Base-by-base conservation (phyloP, 495 filamentous ascomycete genomes). In the Annulohypoxylon stygium region DNA sequence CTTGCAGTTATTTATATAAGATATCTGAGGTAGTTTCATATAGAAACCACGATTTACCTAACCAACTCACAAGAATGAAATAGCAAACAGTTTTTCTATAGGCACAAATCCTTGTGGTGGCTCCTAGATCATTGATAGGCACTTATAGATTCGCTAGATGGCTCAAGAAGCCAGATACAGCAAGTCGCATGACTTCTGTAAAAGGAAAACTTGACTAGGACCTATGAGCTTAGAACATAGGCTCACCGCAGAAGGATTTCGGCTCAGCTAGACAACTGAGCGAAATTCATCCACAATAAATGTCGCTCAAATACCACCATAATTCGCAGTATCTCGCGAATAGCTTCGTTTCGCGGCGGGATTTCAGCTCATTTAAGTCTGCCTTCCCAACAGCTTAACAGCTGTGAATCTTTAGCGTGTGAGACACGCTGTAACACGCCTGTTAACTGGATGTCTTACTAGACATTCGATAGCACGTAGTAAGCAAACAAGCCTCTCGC, bases 401-500 rank as follows among this genome's bases (percentile, higher is more conserved):
- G 16, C 5, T 16, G 4, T 16, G 18, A 18, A 47, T 47, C 43
- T 9, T 47, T 47, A 47, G n/a, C 1, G 3, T 45, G 41, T 45
- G 16, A 26, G 48, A 26, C 48, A 51, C 10, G 12, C 10, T 2
- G 48, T 51, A 10, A 51, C 48, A 51, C 48, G 20, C 3, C 20
- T 25, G 16, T 20, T 20, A 14, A 26, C 25, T 23, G 20, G 48
- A 51, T 51, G 23, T 51, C 20, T 51, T 51, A 51, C 48, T 12
- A 26, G 48, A 10, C 30, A 25, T 11, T 11, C 23, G 12, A 51
- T 26, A 51, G 9, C 10, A 51, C 20, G 14, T 26, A 51, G 48
- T 51, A 51, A 51, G 48, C 48, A 51, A 12, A 51, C 20, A 26
- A 51, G 25, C 25, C 25, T 51, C 8, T 11, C 23, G 48, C 48